Conservation (phyloP, 2,329 filamentous ascomycete genomes). For the Ophiostoma sp. region DNA sequence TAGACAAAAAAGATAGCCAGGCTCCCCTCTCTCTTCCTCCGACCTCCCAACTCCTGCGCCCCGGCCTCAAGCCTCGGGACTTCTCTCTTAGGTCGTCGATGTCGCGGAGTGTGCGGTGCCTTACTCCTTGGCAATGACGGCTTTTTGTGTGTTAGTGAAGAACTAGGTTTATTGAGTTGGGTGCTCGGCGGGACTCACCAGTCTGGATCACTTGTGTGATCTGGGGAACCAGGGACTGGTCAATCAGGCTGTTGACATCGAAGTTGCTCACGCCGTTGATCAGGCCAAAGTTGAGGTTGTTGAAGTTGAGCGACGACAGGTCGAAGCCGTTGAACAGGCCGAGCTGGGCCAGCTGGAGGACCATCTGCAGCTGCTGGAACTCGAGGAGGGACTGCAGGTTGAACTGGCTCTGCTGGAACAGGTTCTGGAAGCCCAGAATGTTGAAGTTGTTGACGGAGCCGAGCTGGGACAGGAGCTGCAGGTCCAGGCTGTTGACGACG, state of each 20-base stretch:
- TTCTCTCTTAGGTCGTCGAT: not conserved
- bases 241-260: constrained; percentile 33
- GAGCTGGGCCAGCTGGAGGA: constrained; percentile 36
- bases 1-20: not conserved
- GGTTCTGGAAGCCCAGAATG: constrained; percentile 44
- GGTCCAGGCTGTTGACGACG: constrained; percentile 48
- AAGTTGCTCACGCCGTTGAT: constrained; percentile 35
- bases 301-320: constrained; percentile 33
- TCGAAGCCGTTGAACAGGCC: constrained; percentile 36
- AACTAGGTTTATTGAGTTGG: too few relatives aligned
- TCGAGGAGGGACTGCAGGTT: constrained; percentile 28
- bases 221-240: constrained; percentile 32
- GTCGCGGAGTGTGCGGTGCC: not conserved
- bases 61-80: not conserved
- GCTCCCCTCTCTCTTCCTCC: not conserved
- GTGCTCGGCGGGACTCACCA: constrained; percentile 25
- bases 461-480: constrained; percentile 46
- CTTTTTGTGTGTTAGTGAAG: not conserved
- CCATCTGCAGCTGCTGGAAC: constrained; percentile 31
- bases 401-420: constrained; percentile 36
- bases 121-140: constrained; percentile 29
- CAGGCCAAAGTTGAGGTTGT: constrained; percentile 31
- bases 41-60: not conserved
- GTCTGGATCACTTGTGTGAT: constrained; percentile 30
- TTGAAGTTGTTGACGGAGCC: constrained; percentile 49